Percentiles rank a stretch among this genome's conserved stretches.
Evolutionary conservation across 805 yeast genomes (phyloP).

Genomic region (Zygosaccharomyces siamensis): DNA sequence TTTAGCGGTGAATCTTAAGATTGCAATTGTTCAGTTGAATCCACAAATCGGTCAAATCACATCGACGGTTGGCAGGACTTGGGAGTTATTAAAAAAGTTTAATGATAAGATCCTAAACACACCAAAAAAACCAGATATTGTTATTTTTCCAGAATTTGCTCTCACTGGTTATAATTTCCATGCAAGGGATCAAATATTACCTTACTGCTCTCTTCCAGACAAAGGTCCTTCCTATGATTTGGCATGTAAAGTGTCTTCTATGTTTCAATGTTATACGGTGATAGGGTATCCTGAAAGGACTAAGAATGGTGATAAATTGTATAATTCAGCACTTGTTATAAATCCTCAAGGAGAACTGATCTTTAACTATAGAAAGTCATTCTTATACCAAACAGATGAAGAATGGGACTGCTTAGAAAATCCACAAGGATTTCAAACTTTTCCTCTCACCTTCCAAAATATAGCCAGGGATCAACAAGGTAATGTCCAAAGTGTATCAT

Average conservation of each 20-base stretch:
- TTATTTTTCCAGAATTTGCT: conserved; percentile 79
- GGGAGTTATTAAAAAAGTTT: conserved; percentile 35
- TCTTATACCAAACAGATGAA: conserved; percentile 73
- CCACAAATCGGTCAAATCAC: conserved; percentile 58
- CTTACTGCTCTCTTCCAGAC: conserved; percentile 45
- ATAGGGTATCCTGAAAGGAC: conserved; percentile 75
- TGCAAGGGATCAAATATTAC: conserved; percentile 43
- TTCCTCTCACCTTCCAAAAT: conserved; percentile 39
- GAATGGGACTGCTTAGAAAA: conserved; percentile 75
- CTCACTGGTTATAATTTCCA: conserved; percentile 77
- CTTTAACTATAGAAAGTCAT: conserved; percentile 69
- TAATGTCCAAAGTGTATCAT: conserved; percentile 22
- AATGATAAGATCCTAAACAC: conserved; percentile 12
- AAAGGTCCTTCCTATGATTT: conserved; percentile 49
- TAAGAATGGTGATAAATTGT: conserved; percentile 34
- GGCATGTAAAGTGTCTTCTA: conserved; percentile 50
- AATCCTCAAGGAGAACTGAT: conserved; percentile 53
- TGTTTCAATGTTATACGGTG: conserved; percentile 58
- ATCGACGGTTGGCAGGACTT: conserved; percentile 48
- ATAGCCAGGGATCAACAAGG: conserved; percentile 12
- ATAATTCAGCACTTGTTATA: conserved; percentile 68
- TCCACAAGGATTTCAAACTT: conserved; percentile 52
- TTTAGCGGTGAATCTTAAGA: conserved; percentile 43
- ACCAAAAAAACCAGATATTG: conserved; percentile 47
- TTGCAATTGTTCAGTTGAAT: conserved; percentile 66